These are phyloP conservation scores for Pestalotiopsis sp. DNA, from an alignment of 2,329 filamentous ascomycete species.

Conservation along the genomic window DNA sequence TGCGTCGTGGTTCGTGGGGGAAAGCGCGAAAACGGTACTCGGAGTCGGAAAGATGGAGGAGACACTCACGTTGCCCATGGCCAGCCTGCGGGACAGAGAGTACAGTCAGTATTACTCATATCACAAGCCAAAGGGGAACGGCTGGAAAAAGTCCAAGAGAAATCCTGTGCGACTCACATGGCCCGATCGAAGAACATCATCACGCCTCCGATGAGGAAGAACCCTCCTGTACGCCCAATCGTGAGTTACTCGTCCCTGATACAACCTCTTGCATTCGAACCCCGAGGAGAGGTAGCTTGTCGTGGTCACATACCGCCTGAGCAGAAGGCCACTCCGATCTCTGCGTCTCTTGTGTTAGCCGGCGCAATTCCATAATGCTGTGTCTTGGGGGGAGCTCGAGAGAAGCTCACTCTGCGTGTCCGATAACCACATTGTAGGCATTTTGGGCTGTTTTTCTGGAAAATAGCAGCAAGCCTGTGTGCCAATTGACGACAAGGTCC, in stretches of 20 bases:
- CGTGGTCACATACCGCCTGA: conserved; percentile 77
- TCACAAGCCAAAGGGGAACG: neutral
- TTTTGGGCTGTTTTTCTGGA: conserved; percentile 38
- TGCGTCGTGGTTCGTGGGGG: conserved; percentile 1
- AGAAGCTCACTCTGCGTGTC: conserved; percentile 83
- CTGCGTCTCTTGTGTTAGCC: conserved; percentile 53
- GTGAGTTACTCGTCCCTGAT: conserved; percentile 19
- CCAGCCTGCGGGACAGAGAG: conserved; percentile 64
- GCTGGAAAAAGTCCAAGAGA: conserved; percentile 9
- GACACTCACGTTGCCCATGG: conserved; percentile 86
- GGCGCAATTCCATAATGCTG: conserved; percentile 9
- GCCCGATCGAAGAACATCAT: conserved; percentile 97
- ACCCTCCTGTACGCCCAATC: conserved; percentile 64
- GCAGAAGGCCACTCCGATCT: conserved; percentile 97
- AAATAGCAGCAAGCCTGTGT: neutral
- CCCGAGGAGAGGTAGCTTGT: neutral
- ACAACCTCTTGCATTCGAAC: too few relatives aligned
- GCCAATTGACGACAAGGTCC: neutral
- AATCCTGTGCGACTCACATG: conserved; percentile 63
- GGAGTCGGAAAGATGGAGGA: neutral
- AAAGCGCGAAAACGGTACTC: conserved; percentile 14
- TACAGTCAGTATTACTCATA: conserved; percentile 18
- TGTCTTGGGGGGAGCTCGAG: neutral
- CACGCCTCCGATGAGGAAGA: conserved; percentile 93
- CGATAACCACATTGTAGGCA: conserved; percentile 95